Evolutionary conservation across 345 rosid species (phyloP), one percentile per base, ranked within the genome.

Genomic region (Eucalyptus coolabah): DNA sequence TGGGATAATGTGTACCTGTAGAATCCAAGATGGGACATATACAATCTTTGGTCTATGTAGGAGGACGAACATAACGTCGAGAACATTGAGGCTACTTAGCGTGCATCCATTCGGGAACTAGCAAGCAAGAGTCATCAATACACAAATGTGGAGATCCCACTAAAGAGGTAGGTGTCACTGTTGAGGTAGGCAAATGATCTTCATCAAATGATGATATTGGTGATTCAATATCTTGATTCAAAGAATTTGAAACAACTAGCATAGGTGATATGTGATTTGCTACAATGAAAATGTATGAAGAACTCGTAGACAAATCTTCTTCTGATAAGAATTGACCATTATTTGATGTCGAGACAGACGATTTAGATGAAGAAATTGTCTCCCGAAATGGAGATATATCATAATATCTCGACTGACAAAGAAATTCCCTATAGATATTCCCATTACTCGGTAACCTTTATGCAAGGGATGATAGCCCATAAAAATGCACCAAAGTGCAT

Each of bases 1-100:
- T 1, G 10, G 2, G 24, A 53, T 53, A 53, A 53, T 0, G 5
- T 53, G 24, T 19, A 53, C 24, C 0, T 53, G 5, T 4, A 53
- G 59, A 53, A 53, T 53, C 24, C 24, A 19, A 3, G 56, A 53
- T 53, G 56, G 24, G 24, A 19, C 56, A 7, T 53, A 53, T 53
- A 53, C 10, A 53, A 53, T 53, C 56, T 7, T 19, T 53, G 24
- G 10, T 53, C 56, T 0, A 18, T 50, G 53, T 50, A 1, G 8
- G 53, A 50, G 23, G 23, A 51, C 2, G 9, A 51, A 51, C 9
- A 1, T 51, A 18, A 51, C 0, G 4, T 51, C 54, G 1, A 51
- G 9, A 51, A 51, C 23, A 0, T 7, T 51, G 54, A 51, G 54
- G 54, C 54, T 51, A 0, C 23, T 51, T 18, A 51, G 9, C 3